Percentiles rank a stretch among this genome's conserved stretches.
phyloP scores from a whole-genome alignment of 768 basidiomycete species.

The Boletus barrowsii region DNA sequence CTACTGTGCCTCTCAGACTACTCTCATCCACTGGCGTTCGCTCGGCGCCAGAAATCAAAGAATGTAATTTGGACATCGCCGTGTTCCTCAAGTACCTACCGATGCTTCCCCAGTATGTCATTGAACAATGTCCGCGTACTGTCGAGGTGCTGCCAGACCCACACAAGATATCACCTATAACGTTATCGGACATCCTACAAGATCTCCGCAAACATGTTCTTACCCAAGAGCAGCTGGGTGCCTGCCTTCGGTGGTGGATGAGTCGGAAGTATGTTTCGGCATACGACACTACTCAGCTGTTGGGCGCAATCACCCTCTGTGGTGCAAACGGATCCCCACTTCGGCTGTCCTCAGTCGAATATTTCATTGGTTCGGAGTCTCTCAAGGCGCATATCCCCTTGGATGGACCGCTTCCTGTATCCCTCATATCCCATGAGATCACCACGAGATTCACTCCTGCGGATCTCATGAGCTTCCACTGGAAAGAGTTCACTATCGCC shows the following conservation, averaged over 20 bases:
- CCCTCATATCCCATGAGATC: constrained; percentile 42
- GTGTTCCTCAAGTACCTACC: constrained; percentile 76
- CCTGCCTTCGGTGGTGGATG: constrained; percentile 73
- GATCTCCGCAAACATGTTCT: constrained; percentile 71
- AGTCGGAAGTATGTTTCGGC: background rate
- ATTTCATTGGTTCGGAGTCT: constrained; percentile 61
- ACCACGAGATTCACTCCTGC: constrained; percentile 54
- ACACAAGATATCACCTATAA: constrained; percentile 65
- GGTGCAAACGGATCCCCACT: constrained; percentile 51
- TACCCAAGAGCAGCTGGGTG: constrained; percentile 62
- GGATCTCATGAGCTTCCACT: constrained; percentile 60
- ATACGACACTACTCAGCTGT: constrained; percentile 40
- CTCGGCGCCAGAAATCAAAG: constrained; percentile 57
- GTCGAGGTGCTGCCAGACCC: constrained; percentile 56
- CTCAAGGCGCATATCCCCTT: constrained; percentile 54
- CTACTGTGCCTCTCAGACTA: constrained; percentile 30
- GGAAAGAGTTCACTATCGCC: constrained; percentile 67
- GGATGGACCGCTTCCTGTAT: constrained; percentile 74
- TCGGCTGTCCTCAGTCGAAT: constrained; percentile 46
- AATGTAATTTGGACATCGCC: constrained; percentile 63
- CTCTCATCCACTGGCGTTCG: constrained; percentile 74
- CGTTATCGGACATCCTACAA: constrained; percentile 72
- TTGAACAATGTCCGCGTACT: constrained; percentile 50
- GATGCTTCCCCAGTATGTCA: constrained; percentile 57
- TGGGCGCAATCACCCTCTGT: constrained; percentile 66